phyloP scores from a whole-genome alignment of 2,329 filamentous ascomycete species.

The Davidsoniella neocaledoniae region DNA sequence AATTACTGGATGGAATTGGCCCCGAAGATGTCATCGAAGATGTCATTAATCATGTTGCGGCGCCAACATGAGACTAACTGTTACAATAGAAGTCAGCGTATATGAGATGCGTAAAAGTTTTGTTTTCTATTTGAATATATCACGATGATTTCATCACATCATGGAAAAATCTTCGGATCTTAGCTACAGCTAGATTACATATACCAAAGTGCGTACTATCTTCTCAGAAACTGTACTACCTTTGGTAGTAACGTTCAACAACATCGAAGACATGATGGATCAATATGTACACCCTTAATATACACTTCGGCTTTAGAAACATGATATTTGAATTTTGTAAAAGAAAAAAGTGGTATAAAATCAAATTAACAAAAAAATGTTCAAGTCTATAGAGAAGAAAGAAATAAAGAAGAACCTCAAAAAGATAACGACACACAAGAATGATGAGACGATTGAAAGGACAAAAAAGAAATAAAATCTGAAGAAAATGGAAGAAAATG shows the following conservation, averaged over 20 bases:
- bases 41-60: conserved; percentile 39
- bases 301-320: too few relatives aligned
- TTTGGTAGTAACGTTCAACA: neutral
- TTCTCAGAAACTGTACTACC: too few relatives aligned
- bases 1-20: conserved; percentile 44
- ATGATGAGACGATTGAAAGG: neutral
- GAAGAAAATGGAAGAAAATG: neutral
- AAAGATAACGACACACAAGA: too few relatives aligned
- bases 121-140: neutral
- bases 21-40: conserved; percentile 49
- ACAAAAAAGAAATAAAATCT: neutral
- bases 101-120: neutral
- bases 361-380: neutral
- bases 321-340: too few relatives aligned
- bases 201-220: too few relatives aligned
- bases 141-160: neutral
- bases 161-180: too few relatives aligned
- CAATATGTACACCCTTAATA: too few relatives aligned
- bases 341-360: too few relatives aligned
- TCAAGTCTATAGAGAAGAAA: neutral
- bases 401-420: too few relatives aligned
- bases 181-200: too few relatives aligned
- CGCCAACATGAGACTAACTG: conserved; percentile 21
- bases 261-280: too few relatives aligned
- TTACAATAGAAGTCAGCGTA: too few relatives aligned